Evolutionary conservation across 495 filamentous ascomycete genomes (phyloP).

Genomic region (Hyaloscypha variabilis): DNA sequence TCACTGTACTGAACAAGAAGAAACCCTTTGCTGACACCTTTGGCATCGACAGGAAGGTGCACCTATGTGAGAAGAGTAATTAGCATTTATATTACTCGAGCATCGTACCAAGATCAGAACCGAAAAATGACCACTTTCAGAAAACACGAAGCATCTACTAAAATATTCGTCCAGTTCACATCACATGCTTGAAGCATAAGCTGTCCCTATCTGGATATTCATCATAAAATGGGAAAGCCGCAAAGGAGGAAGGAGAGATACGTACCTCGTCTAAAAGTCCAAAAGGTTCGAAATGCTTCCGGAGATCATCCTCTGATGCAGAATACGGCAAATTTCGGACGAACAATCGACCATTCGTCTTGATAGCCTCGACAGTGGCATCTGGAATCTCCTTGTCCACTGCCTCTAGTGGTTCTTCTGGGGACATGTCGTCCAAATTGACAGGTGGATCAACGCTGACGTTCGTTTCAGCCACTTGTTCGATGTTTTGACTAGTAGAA

Average conservation of each 20-base stretch:
- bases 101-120: background rate
- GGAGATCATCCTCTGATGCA: conserved; percentile 75
- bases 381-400: conserved; percentile 35
- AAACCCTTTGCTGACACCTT: conserved; percentile 79
- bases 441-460: conserved; percentile 8
- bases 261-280: conserved; percentile 88
- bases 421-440: background rate
- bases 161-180: conserved; percentile 64
- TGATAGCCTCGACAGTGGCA: conserved; percentile 48
- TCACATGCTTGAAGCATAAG: conserved; percentile 74
- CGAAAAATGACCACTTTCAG: conserved; percentile 33
- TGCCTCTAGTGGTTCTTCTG: conserved; percentile 15
- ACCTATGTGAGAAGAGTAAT: conserved; percentile 57
- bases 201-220: conserved; percentile 99
- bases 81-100: conserved; percentile 13
- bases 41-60: conserved; percentile 73
- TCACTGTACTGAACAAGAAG: conserved; percentile 79
- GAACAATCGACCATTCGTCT: conserved; percentile 73
- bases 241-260: conserved; percentile 15
- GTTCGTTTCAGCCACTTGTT: conserved; percentile 12
- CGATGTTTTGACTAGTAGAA: background rate
- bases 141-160: conserved; percentile 62
- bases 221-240: conserved; percentile 65
- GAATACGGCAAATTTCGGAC: conserved; percentile 86
- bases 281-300: conserved; percentile 66